Base-by-base conservation (phyloP, 441 rosid genomes). In the Croton setiger region DNA sequence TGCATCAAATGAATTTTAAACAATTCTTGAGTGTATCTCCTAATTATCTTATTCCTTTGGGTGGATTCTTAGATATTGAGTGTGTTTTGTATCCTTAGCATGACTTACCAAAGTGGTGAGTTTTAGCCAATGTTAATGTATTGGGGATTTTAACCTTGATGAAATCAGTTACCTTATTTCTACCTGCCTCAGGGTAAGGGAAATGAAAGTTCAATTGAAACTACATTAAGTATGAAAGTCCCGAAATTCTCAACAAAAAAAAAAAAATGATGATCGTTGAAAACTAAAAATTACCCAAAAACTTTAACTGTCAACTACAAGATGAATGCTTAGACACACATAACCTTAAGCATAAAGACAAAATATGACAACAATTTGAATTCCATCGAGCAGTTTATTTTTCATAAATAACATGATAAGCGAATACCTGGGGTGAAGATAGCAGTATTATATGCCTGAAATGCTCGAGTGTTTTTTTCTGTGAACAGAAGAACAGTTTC, bases 401-500 rank as follows among this genome's bases (percentile, higher is more conserved):
- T 51, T 51, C 55, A 51, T 31, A 45, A 21, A 31, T 33, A 45
- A 20, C 15, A n/a, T 17, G 35, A 8, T 20, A 27, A 67, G 23
- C 41, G 33, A 62, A 27, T 80, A 91, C 97, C 97, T 87, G 97
- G 57, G 97, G 96, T 0, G 97, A 89, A 6, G 96, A 88, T 7
- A 91, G 66, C 63, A 91, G 90, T 74, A 91, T 63, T 68, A 86
- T 75, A 64, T 86, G 76, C 76, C 68, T 84, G 83, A 91, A 91
- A 65, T 80, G 80, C 64, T 88, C 92, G 60, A 91, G 78, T 48
- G 97, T 89, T 83, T 85, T 91, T 69, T 84, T 85, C 97, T 91
- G 97, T 75, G 83, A 79, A 39, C 59, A 59, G 41, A 61, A 75
- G 35, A 61, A 63, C 49, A 1, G 48, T 13, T 57, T 57, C 20